Conservation (phyloP, 257 asterid species). For the Solanum appendiculatum region DNA sequence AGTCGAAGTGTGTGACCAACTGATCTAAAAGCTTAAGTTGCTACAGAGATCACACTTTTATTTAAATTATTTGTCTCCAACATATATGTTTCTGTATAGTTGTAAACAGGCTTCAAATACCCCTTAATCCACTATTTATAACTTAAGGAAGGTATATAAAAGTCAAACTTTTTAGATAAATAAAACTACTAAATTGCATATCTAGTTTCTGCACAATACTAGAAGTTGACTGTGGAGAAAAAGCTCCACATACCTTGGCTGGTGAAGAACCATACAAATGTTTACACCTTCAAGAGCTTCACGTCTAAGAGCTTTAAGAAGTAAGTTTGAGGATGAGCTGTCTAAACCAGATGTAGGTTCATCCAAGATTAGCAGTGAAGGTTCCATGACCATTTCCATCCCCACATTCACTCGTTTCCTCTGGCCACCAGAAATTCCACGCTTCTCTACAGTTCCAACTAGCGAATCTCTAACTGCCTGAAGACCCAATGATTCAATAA, state of each 20-base stretch:
- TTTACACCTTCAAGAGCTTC: slow-evolving; percentile 98
- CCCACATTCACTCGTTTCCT: slow-evolving; percentile 95
- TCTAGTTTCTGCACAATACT: background rate
- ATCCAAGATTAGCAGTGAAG: slow-evolving; percentile 84
- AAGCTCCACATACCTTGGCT: slow-evolving; percentile 57
- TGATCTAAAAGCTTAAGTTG: background rate
- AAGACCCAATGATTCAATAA: slow-evolving; percentile 87
- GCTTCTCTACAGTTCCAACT: slow-evolving; percentile 86
- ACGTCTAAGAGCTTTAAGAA: slow-evolving; percentile 85
- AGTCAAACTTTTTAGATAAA: background rate
- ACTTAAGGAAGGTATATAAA: background rate
- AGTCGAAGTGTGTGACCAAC: background rate
- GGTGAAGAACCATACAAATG: slow-evolving; percentile 96
- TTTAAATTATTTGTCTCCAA: background rate
- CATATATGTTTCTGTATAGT: background rate
- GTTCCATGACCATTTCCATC: slow-evolving; percentile 94
- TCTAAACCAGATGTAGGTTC: slow-evolving; percentile 98
- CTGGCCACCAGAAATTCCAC: slow-evolving; percentile 98
- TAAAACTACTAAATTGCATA: background rate
- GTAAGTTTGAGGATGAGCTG: slow-evolving; percentile 89
- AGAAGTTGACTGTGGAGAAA: background rate
- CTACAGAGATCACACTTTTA: background rate
- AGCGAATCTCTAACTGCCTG: slow-evolving; percentile 84
- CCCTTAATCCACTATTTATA: background rate
- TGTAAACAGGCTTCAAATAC: background rate